phyloP scores from a whole-genome alignment of 1,284 basidiomycete genomes.

The Ganoderma multipileum region DNA sequence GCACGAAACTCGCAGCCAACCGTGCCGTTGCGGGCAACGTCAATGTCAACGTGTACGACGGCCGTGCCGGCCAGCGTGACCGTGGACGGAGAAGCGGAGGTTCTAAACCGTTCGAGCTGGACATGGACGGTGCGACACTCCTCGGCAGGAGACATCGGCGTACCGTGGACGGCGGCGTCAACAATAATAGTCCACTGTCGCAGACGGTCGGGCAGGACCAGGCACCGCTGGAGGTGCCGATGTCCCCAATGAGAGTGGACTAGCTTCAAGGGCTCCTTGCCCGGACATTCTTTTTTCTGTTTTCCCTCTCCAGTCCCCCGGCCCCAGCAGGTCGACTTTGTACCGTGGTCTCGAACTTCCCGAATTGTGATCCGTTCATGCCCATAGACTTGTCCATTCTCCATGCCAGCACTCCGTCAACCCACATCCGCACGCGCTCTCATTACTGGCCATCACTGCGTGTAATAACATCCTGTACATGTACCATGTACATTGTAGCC shows the following conservation, averaged over 20 bases:
- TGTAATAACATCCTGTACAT: conserved; percentile 13
- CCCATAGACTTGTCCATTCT: not conserved
- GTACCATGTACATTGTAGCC: conserved; percentile 2
- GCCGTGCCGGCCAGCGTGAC: conserved; percentile 82
- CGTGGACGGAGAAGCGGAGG: conserved; percentile 47
- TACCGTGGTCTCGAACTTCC: not conserved
- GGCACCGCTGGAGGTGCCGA: conserved; percentile 33
- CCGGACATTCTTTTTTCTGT: not conserved
- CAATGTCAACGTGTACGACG: conserved; percentile 62
- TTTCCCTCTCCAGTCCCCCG: not conserved
- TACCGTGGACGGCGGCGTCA: conserved; percentile 35
- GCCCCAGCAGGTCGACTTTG: not conserved
- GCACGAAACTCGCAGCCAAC: conserved; percentile 45
- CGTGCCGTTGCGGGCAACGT: conserved; percentile 42
- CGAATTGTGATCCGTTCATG: not conserved
- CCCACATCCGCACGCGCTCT: not conserved
- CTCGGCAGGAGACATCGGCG: conserved; percentile 74
- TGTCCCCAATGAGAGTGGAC: conserved; percentile 41
- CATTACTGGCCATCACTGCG: conserved; percentile 8
- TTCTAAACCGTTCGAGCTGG: conserved; percentile 74
- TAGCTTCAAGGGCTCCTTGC: conserved; percentile 12
- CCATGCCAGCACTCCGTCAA: not conserved
- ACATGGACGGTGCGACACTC: conserved; percentile 84
- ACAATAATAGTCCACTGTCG: conserved; percentile 35
- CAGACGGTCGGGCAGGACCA: conserved; percentile 11